A percentile compares a stretch with the other conserved stretches of the same genome.
phyloP scores from a whole-genome alignment of 495 filamentous ascomycete species.

The Darksidea phi region DNA sequence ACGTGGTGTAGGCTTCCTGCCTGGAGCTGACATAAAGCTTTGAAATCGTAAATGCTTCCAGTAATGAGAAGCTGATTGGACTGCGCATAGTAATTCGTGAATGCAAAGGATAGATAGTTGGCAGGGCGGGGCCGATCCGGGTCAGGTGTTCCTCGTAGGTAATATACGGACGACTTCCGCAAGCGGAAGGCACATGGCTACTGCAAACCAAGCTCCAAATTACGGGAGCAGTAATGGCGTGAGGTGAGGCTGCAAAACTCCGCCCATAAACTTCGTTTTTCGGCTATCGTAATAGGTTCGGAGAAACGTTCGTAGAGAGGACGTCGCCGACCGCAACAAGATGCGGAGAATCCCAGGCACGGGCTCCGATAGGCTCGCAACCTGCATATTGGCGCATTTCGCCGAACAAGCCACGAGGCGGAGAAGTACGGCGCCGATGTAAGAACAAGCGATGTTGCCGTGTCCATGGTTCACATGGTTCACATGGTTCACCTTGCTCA shows the following conservation, averaged over 20 bases:
- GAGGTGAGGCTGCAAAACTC: background rate
- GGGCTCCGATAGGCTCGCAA: background rate
- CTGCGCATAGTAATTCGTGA: background rate
- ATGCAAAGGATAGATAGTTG: conserved; percentile 17
- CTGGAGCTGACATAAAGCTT: conserved; percentile 7
- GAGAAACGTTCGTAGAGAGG: background rate
- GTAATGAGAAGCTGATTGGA: conserved; percentile 5
- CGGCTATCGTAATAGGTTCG: background rate
- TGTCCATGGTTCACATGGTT: background rate
- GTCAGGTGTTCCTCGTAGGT: conserved; percentile 19
- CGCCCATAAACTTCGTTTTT: background rate
- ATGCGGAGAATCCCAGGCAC: background rate
- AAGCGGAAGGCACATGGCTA: conserved; percentile 9
- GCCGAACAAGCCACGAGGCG: background rate
- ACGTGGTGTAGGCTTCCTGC: conserved; percentile 2
- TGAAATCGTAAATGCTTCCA: conserved; percentile 5
- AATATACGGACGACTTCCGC: conserved; percentile 24
- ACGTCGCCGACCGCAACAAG: background rate
- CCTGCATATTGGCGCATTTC: background rate
- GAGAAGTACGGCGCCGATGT: background rate
- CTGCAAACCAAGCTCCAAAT: background rate
- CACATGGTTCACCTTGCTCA: too few relatives aligned
- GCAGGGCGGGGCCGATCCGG: conserved; percentile 1
- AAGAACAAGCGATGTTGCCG: background rate
- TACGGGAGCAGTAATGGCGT: background rate